Conservation (phyloP, 345 rosid species). For the Noccaea caerulescens region DNA sequence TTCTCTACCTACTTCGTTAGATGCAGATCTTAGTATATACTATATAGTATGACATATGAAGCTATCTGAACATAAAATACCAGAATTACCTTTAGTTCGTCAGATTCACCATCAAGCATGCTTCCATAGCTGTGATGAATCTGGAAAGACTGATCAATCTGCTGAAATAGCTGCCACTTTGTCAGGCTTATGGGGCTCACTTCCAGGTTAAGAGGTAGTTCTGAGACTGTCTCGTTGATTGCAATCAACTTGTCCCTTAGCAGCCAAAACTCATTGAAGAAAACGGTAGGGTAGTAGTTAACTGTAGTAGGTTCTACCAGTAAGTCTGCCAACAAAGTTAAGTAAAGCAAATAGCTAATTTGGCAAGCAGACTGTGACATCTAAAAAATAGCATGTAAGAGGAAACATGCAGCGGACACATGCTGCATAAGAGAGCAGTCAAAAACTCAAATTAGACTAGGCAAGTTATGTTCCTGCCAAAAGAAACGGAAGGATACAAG, state of each 20-base stretch:
- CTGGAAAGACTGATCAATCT: conserved; percentile 98
- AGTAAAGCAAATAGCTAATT: conserved; percentile 40
- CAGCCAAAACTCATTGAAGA: conserved; percentile 96
- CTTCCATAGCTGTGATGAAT: conserved; percentile 96
- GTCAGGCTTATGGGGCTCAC: conserved; percentile 95
- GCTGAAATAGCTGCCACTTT: conserved; percentile 93
- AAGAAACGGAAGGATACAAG: conserved; percentile 73
- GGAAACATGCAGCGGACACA: neutral
- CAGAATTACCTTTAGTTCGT: conserved; percentile 80
- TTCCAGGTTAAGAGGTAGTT: conserved; percentile 81
- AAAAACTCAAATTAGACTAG: conserved; percentile 1
- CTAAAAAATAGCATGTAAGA: conserved; percentile 5
- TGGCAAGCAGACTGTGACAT: too few species aligned
- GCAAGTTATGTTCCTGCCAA: neutral
- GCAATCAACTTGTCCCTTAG: conserved; percentile 81
- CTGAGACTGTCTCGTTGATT: conserved; percentile 74
- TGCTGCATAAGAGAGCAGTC: conserved; percentile 11
- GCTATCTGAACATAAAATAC: conserved; percentile 2
- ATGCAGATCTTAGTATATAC: neutral
- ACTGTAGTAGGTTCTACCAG: conserved; percentile 68
- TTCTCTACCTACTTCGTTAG: conserved; percentile 7
- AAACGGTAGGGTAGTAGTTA: conserved; percentile 78
- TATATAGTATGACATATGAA: conserved; percentile 3
- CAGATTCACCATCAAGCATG: conserved; percentile 98
- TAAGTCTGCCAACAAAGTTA: conserved; percentile 69